Evolutionary conservation across 2,329 filamentous ascomycete genomes (phyloP).

Genomic region (Colletotrichum phormii): DNA sequence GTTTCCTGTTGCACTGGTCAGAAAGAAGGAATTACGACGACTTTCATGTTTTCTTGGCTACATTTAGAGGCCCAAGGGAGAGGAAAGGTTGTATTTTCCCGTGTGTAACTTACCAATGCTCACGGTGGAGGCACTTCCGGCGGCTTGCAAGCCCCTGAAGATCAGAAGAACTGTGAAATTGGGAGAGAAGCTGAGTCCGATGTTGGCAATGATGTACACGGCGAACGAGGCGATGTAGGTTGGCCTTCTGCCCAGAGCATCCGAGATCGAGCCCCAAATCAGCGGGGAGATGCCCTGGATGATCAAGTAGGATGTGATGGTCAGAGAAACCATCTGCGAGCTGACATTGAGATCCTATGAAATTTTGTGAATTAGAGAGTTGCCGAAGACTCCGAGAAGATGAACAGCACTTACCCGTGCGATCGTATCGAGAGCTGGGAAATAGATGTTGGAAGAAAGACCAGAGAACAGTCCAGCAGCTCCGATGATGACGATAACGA

Average conservation of each 20-base stretch:
- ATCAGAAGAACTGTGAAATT: slow-evolving; percentile 56
- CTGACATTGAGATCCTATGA: slow-evolving; percentile 45
- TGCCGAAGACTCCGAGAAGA: neutral
- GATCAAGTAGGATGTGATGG: slow-evolving; percentile 60
- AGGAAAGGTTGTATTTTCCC: neutral
- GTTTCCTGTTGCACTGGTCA: slow-evolving; percentile 38
- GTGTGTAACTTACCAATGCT: slow-evolving; percentile 52
- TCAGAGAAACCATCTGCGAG: slow-evolving; percentile 49
- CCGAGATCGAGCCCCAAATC: slow-evolving; percentile 61
- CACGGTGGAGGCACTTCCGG: slow-evolving; percentile 59
- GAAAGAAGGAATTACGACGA: neutral
- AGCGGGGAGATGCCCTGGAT: slow-evolving; percentile 62
- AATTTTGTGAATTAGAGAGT: neutral
- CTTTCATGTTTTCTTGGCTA: no score
- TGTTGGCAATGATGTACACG: slow-evolving; percentile 60
- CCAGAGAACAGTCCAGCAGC: slow-evolving; percentile 65
- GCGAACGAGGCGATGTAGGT: slow-evolving; percentile 58
- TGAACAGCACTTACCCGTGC: slow-evolving; percentile 41
- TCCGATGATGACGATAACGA: slow-evolving; percentile 61
- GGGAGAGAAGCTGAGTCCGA: slow-evolving; percentile 55
- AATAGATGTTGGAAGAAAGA: slow-evolving; percentile 63
- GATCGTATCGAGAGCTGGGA: slow-evolving; percentile 55
- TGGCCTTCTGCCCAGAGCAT: slow-evolving; percentile 56
- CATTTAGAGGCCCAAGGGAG: no score
- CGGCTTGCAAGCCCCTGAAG: slow-evolving; percentile 59